Evolutionary conservation across 495 filamentous ascomycete species (phyloP), one percentile per base, ranked within the genome.

Genomic region (Lentithecium fluviatile): DNA sequence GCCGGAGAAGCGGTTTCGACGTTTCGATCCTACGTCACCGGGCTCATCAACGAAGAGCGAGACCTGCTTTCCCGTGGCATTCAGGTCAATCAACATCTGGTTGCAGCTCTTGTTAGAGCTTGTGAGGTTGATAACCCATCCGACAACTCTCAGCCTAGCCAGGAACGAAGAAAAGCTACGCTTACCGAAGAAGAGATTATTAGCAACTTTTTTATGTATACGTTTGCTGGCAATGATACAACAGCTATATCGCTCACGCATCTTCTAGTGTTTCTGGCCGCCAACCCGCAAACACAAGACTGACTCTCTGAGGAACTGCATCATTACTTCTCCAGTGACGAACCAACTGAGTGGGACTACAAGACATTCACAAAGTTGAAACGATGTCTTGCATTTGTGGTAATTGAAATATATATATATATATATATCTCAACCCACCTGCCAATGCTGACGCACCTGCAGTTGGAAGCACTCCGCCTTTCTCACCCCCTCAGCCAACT

Each of bases 251-350:
- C 65, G 1, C 52, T 70, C 6, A 45, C 58, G 0, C 47, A 55
- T 10, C 37, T 45, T 4, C 40, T 70, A 11, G 45, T 58, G 2
- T 37, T 63, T 48, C 52, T 71, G 12, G 62, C 63, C 1, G 61
- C 65, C 8, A 20, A 56, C 21, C 65, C 65, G 6, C 29, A 59
- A 5, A 36, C 46, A 45, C 65, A 69, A 45, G 69, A 70, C 2
- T 73, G 66, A 68, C 63, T 73, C 7, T 15, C 49, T 19, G 67
- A 71, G 37, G 67, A 71, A 56, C 56, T 70, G 19, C 23, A 52
- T 21, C 21, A 52, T 25, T 53, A 56, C 23, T 20, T 48, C 4
- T 19, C 53, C 5, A 24, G 45, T 2, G 37, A 49, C 20, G 52
- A 56, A 15, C 10, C 12, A 3, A n/a, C 43, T 15, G 5, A 29